Base-by-base conservation (phyloP, 331 rosid genomes). In the Quercus lobata region DNA sequence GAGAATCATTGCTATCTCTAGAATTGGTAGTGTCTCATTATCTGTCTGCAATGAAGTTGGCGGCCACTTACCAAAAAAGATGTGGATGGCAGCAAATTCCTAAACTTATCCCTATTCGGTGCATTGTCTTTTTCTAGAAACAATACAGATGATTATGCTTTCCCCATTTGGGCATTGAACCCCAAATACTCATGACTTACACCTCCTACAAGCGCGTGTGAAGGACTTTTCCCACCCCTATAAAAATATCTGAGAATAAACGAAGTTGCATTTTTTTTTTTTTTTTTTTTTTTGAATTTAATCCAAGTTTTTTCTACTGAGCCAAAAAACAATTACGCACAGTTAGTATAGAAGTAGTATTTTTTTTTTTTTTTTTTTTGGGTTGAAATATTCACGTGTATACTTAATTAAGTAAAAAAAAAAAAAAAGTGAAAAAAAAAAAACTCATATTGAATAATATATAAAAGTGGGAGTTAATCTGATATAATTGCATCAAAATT, bases 41-140 rank as follows among this genome's bases (percentile, higher is more conserved):
- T 82, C 34, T 54, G 77, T 65, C 74, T 69, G 69, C 56, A 21
- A 29, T 22, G 21, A 75, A 8, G 46, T 8, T 41, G 46, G 46
- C 46, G 46, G 1, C 46, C 46, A 41, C 46, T 41, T 41, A 41
- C 46, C 46, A 41, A 41, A 41, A 41, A 41, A 41, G 46, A 41
- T 41, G 46, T 41, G 49, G 1, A 74, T 68, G 58, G 75, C 56
- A 72, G 30, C 27, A 21, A 72, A 57, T 58, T 80, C 89, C 85
- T 84, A 77, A 68, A 81, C 78, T 81, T 87, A 58, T 58, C 86
- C 84, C 25, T n/a, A 83, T 85, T 82, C 65, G 87, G 89, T 62
- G 73, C 76, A 73, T 69, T 55, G 11, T 73, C 37, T 78, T 3
- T 37, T 53, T 62, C 71, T 16, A 4, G 46, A 21, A 18, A 10